These are phyloP conservation scores for Acanthochlamys bracteata DNA, from an alignment of 106 monocot species.

Conservation along the genomic window DNA sequence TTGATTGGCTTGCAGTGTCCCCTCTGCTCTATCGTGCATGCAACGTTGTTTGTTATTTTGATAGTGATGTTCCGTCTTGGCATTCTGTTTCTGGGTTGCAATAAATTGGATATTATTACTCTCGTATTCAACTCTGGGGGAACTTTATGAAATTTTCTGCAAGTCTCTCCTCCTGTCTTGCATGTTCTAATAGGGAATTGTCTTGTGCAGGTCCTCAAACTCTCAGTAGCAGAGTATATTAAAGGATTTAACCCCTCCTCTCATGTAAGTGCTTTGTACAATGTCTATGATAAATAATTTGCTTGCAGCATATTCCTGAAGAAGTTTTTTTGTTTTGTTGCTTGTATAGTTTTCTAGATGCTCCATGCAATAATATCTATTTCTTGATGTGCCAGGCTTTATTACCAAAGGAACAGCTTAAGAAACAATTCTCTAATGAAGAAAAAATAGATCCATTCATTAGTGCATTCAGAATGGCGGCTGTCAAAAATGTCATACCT, in stretches of 20 bases:
- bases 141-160: too few species aligned
- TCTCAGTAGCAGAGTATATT: constrained; percentile 57
- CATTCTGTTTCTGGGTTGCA: too few species aligned
- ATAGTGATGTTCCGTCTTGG: too few species aligned
- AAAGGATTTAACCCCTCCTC: constrained; percentile 68
- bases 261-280: constrained; percentile 37
- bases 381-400: constrained; percentile 23
- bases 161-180: too few species aligned
- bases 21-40: too few species aligned
- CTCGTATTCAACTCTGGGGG: too few species aligned
- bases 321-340: too few species aligned
- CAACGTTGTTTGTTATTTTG: too few species aligned
- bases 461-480: constrained; percentile 31
- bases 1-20: too few species aligned
- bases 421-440: constrained; percentile 22
- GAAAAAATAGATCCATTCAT: constrained; percentile 18
- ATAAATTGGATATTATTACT: too few species aligned
- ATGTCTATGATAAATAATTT: neutral
- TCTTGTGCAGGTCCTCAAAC: constrained; percentile 51
- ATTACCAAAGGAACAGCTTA: constrained; percentile 43
- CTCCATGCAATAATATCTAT: too few species aligned
- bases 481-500: constrained; percentile 53
- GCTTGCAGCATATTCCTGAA: neutral
- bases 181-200: neutral
- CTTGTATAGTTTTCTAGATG: too few species aligned